Evolutionary conservation across 2,329 filamentous ascomycete species (phyloP).

Genomic region (Curvularia sp.): DNA sequence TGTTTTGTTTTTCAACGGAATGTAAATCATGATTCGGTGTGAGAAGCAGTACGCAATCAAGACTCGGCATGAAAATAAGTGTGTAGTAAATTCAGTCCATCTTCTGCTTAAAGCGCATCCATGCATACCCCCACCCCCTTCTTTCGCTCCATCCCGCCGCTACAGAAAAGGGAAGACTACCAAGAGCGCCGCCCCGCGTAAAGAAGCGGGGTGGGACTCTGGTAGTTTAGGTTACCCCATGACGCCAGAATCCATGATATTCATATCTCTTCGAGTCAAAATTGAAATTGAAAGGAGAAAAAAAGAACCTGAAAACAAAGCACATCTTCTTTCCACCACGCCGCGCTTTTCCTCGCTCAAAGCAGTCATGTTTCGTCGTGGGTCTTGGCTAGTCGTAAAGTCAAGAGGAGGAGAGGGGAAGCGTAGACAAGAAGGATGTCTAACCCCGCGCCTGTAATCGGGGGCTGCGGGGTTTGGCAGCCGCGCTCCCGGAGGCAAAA

Average conservation of each 20-base stretch:
- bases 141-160: background rate
- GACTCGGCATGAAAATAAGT: background rate
- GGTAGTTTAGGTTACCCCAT: conserved; percentile 20
- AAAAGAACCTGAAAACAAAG: conserved; percentile 8
- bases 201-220: conserved; percentile 22
- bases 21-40: no score
- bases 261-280: conserved; percentile 19
- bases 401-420: conserved; percentile 1
- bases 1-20: no score
- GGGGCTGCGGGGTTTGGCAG: no score
- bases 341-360: conserved; percentile 21
- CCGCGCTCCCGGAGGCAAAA: background rate
- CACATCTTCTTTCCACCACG: conserved; percentile 26
- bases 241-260: conserved; percentile 42
- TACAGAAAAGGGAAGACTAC: conserved; percentile 33
- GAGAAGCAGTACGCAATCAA: background rate
- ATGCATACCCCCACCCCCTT: background rate
- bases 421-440: no score
- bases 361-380: conserved; percentile 20
- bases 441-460: no score
- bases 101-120: conserved; percentile 20
- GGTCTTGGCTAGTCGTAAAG: conserved; percentile 15
- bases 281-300: conserved; percentile 13
- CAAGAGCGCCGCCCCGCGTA: conserved; percentile 15
- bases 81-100: conserved; percentile 22